phyloP scores from a whole-genome alignment of 1,284 basidiomycete species.

The Moesziomyces parantarcticus region DNA sequence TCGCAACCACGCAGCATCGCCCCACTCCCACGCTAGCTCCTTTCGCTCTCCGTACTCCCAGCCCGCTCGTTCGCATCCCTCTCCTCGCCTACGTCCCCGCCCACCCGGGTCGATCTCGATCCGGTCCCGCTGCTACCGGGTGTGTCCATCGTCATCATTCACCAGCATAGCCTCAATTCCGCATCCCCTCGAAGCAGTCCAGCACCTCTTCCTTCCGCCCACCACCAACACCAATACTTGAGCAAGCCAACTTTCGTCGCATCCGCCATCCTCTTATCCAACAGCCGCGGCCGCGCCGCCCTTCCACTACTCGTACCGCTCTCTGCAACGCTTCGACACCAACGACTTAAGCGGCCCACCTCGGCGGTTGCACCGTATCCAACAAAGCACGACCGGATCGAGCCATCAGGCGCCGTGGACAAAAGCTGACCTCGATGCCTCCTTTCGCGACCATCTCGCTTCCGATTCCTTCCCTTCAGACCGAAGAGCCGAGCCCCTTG shows the following conservation, averaged over 20 bases:
- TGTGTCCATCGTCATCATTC: too few relatives aligned
- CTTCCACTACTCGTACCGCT: too few relatives aligned
- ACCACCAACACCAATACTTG: too few relatives aligned
- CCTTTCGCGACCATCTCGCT: conserved; percentile 20
- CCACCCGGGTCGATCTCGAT: background rate
- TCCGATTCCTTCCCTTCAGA: conserved; percentile 12
- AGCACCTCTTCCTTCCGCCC: background rate
- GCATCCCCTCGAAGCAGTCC: background rate
- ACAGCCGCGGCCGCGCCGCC: too few relatives aligned
- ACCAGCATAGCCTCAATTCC: conserved; percentile 13
- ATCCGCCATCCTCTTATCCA: too few relatives aligned
- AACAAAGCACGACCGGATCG: conserved; percentile 7
- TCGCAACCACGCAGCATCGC: conserved; percentile 18
- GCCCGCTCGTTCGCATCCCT: background rate
- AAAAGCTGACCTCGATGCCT: conserved; percentile 32
- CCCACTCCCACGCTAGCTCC: conserved; percentile 34
- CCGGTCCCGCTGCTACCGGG: background rate
- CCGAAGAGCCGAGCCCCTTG: conserved; percentile 21
- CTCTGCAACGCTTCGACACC: background rate
- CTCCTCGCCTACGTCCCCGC: background rate
- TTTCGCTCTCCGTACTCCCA: conserved; percentile 3
- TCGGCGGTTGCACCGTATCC: background rate
- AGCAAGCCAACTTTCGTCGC: too few relatives aligned
- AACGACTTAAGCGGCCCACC: background rate
- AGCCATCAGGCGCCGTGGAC: conserved; percentile 10